Base-by-base conservation (phyloP, 2,329 filamentous ascomycete species). In the Trichoderma hamatum region DNA sequence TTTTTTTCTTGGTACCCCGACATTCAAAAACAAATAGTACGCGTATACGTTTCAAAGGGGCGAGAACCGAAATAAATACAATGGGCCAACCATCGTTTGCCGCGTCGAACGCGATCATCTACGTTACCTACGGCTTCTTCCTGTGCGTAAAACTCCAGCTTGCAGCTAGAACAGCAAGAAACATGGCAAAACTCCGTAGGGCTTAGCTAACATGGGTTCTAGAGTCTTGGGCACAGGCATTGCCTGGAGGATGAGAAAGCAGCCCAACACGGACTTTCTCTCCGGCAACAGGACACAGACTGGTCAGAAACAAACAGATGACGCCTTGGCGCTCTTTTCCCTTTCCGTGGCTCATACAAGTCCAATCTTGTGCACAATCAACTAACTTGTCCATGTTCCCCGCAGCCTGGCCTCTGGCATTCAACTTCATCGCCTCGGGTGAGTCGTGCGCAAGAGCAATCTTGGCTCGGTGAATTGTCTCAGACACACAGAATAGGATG, bases 361-460 rank as follows among this genome's bases (percentile, higher is more conserved):
- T 21, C 46, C 46, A 10, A 1, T 24, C 1, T 16, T 16, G 9
- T 39, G 19, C 52, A n/a, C 19, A 3, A 30, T n/a, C 36, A 30
- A 73, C 79, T 82, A 73, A 82, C 77, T 70, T 62, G 13, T 68
- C 16, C 55, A 71, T 19, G 64, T 56, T 65, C 71, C 74, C 70
- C 21, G 59, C 75, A 96, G 92, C 91, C 73, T 82, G 93, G 73
- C 92, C 92, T 74, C 83, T 96, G 80, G 92, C 92, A 80, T 85
- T 96, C 78, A 96, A 96, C 83, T 96, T 96, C 84, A 92, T 96
- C 83, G 92, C 92, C 80, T 93, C 92, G 84, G 92, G 92, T 96
- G 89, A 95, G 92, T 95, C 81, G 52, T 54, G 56, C 43, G 58
- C 51, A 24, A 60, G 34, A 19, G 61, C 54, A 59, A 26, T 51